Evolutionary conservation across 2,329 filamentous ascomycete genomes (phyloP).

Genomic region (Dactylellina drechsleri): DNA sequence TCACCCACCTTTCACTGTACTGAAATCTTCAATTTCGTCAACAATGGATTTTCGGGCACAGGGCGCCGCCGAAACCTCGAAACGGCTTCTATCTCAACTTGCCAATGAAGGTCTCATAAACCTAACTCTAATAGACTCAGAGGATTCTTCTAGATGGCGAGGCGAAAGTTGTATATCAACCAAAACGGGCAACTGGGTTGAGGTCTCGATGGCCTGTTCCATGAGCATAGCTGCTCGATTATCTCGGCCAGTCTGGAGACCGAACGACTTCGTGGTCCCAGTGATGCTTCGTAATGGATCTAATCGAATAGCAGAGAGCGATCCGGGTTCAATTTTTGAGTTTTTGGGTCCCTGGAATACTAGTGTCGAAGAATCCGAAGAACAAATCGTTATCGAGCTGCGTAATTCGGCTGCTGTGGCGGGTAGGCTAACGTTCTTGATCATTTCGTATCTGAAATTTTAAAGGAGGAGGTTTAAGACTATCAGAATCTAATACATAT

Average conservation of each 20-base stretch:
- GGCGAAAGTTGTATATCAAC: background rate
- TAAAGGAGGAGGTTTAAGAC: no score
- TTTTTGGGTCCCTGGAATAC: conserved; percentile 19
- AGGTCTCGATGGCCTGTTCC: background rate
- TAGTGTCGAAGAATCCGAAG: background rate
- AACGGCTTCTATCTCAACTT: conserved; percentile 14
- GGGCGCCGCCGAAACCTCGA: conserved; percentile 12
- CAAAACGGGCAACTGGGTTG: background rate
- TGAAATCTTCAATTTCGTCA: no score
- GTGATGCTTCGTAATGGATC: background rate
- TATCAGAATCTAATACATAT: no score
- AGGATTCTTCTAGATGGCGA: background rate
- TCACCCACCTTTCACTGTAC: no score
- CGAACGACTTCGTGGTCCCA: background rate
- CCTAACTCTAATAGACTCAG: background rate
- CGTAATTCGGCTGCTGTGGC: conserved; percentile 6
- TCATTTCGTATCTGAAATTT: background rate
- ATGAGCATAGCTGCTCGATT: background rate
- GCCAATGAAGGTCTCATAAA: conserved; percentile 21
- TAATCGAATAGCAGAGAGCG: background rate
- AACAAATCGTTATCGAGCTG: conserved; percentile 10
- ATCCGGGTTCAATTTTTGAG: conserved; percentile 18
- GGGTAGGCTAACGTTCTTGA: background rate
- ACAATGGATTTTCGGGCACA: no score
- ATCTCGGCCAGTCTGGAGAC: background rate